phyloP scores from a whole-genome alignment of 2,329 filamentous ascomycete genomes.

The Harringtonia lauricola region DNA sequence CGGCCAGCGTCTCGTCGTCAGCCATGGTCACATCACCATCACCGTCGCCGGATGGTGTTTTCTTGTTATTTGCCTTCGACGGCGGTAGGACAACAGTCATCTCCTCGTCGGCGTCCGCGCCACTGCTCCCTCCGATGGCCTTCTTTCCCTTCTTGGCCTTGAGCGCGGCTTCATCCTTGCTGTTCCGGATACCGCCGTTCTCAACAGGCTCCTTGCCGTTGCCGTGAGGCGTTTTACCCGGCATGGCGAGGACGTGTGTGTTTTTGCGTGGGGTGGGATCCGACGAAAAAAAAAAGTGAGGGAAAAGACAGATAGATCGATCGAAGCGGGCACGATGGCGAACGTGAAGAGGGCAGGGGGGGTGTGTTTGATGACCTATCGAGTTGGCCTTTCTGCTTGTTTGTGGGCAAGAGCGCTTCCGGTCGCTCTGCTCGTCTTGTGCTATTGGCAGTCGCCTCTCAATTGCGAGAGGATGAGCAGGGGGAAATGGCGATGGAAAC shows the following conservation, averaged over 20 bases:
- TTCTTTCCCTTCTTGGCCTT: constrained; percentile 55
- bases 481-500: neutral
- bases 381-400: too few relatives aligned
- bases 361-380: neutral
- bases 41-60: constrained; percentile 38
- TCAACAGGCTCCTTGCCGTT: constrained; percentile 61
- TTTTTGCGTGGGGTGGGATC: constrained; percentile 6
- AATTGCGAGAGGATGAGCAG: neutral
- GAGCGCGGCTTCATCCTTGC: constrained; percentile 45
- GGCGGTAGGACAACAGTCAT: constrained; percentile 75
- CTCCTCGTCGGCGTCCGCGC: constrained; percentile 62
- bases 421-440: neutral
- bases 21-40: constrained; percentile 66
- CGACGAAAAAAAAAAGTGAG: neutral
- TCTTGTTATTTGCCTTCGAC: constrained; percentile 21
- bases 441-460: neutral
- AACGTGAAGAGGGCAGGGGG: neutral
- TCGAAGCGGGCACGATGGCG: neutral
- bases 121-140: constrained; percentile 46
- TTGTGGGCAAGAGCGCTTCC: neutral
- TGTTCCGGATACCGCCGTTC: constrained; percentile 53
- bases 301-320: neutral
- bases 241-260: constrained; percentile 41
- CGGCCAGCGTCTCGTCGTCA: constrained; percentile 35
- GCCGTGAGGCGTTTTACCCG: constrained; percentile 61